Percentiles rank a stretch among this genome's conserved stretches.
phyloP scores from a whole-genome alignment of 352 stramenopile species.

The Pythium monospermum region DNA sequence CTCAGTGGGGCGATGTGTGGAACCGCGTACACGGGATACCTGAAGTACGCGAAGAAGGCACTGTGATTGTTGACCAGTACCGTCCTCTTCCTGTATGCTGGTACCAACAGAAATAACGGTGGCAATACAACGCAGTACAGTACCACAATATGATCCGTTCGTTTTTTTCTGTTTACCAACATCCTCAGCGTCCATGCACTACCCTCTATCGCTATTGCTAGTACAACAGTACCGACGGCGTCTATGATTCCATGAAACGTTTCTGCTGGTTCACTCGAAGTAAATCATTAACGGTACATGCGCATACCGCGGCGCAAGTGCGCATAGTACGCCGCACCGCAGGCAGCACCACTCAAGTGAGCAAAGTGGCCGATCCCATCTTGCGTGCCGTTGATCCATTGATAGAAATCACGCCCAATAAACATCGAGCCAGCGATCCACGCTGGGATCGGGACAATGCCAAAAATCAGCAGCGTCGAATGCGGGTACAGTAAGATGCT shows the following conservation, averaged over 20 bases:
- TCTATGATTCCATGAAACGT: too few relatives aligned
- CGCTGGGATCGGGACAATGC: slow-evolving; percentile 65
- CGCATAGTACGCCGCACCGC: slow-evolving; percentile 58
- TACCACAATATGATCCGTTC: too few relatives aligned
- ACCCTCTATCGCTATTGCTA: too few relatives aligned
- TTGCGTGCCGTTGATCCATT: slow-evolving; percentile 38
- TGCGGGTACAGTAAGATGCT: slow-evolving; percentile 68
- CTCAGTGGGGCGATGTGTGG: slow-evolving; percentile 56
- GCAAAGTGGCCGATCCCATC: slow-evolving; percentile 73
- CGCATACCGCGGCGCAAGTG: slow-evolving; percentile 36
- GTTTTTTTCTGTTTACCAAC: too few relatives aligned
- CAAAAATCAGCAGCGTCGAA: slow-evolving; percentile 70
- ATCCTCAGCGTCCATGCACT: too few relatives aligned
- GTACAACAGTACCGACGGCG: too few relatives aligned
- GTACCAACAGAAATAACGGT: too few relatives aligned
- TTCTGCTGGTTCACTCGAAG: too few relatives aligned
- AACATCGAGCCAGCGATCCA: slow-evolving; percentile 69
- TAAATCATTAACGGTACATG: slow-evolving; percentile 25
- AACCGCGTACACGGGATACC: slow-evolving; percentile 49
- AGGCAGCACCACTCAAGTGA: slow-evolving; percentile 60
- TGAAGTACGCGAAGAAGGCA: slow-evolving; percentile 30
- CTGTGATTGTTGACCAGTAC: too few relatives aligned
- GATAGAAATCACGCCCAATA: slow-evolving; percentile 70
- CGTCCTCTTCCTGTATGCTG: too few relatives aligned
- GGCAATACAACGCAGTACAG: too few relatives aligned